These are phyloP conservation scores for Pisolithus sp. DNA, from an alignment of 768 basidiomycete genomes.

Conservation along the genomic window DNA sequence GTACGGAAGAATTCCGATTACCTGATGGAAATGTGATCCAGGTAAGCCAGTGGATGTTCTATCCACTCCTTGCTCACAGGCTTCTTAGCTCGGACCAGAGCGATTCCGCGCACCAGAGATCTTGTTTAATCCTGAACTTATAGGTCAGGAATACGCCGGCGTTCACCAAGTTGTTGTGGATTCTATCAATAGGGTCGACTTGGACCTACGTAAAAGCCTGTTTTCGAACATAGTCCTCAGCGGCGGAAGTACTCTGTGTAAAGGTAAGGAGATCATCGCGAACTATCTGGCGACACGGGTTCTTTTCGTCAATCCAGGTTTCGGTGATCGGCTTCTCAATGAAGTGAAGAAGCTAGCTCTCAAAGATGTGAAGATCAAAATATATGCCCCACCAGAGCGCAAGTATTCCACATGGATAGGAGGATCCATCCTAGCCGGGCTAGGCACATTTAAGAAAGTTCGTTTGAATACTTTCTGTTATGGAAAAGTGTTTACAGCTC, in stretches of 20 bases:
- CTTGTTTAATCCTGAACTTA: conserved; percentile 93
- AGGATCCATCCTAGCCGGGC: conserved; percentile 90
- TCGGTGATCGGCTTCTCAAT: conserved; percentile 91
- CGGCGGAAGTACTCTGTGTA: conserved; percentile 93
- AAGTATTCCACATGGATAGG: conserved; percentile 98
- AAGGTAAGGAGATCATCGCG: conserved; percentile 47
- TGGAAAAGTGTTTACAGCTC: background rate
- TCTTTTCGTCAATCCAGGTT: conserved; percentile 46
- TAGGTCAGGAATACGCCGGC: conserved; percentile 94
- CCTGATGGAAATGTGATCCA: conserved; percentile 94
- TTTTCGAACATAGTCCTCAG: conserved; percentile 97
- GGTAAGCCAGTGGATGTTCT: conserved; percentile 38
- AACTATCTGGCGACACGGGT: conserved; percentile 13
- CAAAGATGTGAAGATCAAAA: conserved; percentile 97
- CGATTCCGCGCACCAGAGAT: conserved; percentile 97
- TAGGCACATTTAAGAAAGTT: conserved; percentile 98
- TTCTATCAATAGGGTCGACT: conserved; percentile 91
- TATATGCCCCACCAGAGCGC: conserved; percentile 98
- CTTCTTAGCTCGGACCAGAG: conserved; percentile 77
- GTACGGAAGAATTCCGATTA: conserved; percentile 81
- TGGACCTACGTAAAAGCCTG: conserved; percentile 90
- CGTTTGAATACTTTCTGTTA: background rate
- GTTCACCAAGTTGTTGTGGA: conserved; percentile 99
- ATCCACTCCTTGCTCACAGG: conserved; percentile 6
- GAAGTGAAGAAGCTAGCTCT: conserved; percentile 95